Base-by-base conservation (phyloP, 768 basidiomycete genomes). In the Pleurotus platypus region DNA sequence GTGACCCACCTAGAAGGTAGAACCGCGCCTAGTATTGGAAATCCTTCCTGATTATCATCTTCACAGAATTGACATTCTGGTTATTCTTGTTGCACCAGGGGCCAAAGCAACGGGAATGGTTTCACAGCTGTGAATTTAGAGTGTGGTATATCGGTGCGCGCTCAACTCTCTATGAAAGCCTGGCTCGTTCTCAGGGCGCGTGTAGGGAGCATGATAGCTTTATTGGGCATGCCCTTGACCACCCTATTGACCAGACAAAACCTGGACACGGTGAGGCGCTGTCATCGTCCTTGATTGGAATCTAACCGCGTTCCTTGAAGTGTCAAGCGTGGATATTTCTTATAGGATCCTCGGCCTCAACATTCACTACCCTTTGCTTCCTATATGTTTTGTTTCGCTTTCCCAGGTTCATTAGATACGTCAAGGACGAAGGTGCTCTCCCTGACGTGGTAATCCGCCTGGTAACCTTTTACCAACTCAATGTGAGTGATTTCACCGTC, bases 1-100 rank as follows among this genome's bases (percentile, higher is more conserved):
- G 78, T 89, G 38, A 90, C 91, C 1, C 90, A 92, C 70, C 79
- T 92, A 26, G 90, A 93, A 84, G 89, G 89, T 84, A 15, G 26
- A 26, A 13, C 50, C 27, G 43, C 43, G 20, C 6, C 26, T 16
- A 30, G 45, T 42, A 35, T 35, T 35, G 8, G 30, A 35, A 35
- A 35, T 35, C 12, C 30, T 55, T 7, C 3, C 20, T 46, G 38
- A 60, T 9, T 50, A 42, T 5, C 45, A 49, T 5, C 57, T 18
- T 57, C 18, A 22, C 67, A 90, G 90, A 91, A 66, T 77, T 92
- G 12, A 76, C 85, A 0, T 92, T 92, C 64, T 93, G 91, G 91
- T 65, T 92, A 26, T 93, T 92, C 68, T 78, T 93, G 18, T 78
- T 91, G 27, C 82, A 90, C 60, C 90, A 92, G 70, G 86, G 87